Evolutionary conservation across 352 stramenopile species (phyloP), one percentile per base, ranked within the genome.

Genomic region (Peronospora farinosa): DNA sequence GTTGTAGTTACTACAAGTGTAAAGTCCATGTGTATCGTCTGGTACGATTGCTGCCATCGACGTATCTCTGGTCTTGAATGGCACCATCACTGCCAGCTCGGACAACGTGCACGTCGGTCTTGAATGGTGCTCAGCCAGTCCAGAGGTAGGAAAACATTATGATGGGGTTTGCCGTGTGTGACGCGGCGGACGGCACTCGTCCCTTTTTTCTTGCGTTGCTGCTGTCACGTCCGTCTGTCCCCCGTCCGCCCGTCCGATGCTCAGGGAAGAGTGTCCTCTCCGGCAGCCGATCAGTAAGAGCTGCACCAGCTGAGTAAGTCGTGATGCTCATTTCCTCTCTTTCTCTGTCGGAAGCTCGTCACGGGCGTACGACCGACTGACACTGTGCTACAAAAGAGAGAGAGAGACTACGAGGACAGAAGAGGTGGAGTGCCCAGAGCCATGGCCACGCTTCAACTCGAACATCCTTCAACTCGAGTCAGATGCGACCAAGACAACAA

Each of bases 291-390:
- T 65, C 56, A 69, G 51, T 15, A 58, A 19, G 56, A 63, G 47
- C 60, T 51, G 41, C 55, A 66, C 51, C 61, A 66, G 57, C 61
- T 69, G 61, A 69, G 51, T 69, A 51, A 43, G 51, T 63, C 51
- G 40, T 66, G 47, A 60, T 63, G 47, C 48, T 69, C 61, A 69
- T 69, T 69, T 69, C 46, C 43, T 51, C 56, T 69, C 61, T 66
- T 69, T 63, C 61, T 35, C 43, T 19, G 47, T 51, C 38, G 35
- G 53, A 60, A 66, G 51, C 50, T 58, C 46, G 55, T 42, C 43
- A 44, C 40, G 46, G 16, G 12, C 41, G 23, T 30, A 25, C 42
- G 42, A 37, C 10, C 10, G 28, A 47, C 36, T 17, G 35, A 52
- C 25, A 39, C 7, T 15, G 12, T 37, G 51, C 19, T 21, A 21